Evolutionary conservation across 192 early-diverging fungal genomes (phyloP).

Genomic region (Cladochytrium replicatum): DNA sequence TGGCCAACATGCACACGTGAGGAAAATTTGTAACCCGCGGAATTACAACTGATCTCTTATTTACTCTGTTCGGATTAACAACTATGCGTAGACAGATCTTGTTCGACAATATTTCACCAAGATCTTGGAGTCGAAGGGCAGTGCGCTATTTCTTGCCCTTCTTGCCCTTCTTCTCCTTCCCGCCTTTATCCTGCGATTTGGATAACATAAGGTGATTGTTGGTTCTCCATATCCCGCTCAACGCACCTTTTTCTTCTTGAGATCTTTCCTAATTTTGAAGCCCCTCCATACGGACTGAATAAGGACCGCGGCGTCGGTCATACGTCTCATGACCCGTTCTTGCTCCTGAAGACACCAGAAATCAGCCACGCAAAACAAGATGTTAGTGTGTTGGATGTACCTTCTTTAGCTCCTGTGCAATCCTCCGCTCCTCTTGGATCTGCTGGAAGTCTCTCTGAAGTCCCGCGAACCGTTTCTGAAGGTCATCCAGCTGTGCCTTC

Average conservation of each 20-base stretch:
- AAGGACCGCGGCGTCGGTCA: slow-evolving; percentile 19
- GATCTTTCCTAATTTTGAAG: slow-evolving; percentile 28
- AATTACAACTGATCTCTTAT: too few species aligned
- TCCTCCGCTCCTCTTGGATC: slow-evolving; percentile 34
- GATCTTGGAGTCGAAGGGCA: neutral
- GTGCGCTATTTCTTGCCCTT: slow-evolving; percentile 11
- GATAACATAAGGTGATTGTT: neutral
- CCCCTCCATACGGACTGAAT: slow-evolving; percentile 42
- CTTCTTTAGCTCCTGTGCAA: slow-evolving; percentile 34
- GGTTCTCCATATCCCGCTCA: neutral
- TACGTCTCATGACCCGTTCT: slow-evolving; percentile 15
- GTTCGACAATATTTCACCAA: neutral
- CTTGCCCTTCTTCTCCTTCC: slow-evolving; percentile 12
- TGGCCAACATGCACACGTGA: too few species aligned
- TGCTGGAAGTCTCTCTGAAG: slow-evolving; percentile 39
- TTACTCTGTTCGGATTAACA: too few species aligned
- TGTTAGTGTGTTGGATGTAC: slow-evolving; percentile 7
- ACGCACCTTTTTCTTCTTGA: slow-evolving; percentile 29
- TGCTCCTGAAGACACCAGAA: slow-evolving; percentile 17
- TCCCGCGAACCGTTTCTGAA: slow-evolving; percentile 28
- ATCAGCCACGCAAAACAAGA: neutral
- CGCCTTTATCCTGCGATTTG: neutral
- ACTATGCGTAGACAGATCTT: too few species aligned
- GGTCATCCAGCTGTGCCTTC: slow-evolving; percentile 46
- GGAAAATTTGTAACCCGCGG: too few species aligned